Evolutionary conservation across 768 basidiomycete genomes (phyloP), one percentile per base, ranked within the genome.

Genomic region (Leccinellum luteum): DNA sequence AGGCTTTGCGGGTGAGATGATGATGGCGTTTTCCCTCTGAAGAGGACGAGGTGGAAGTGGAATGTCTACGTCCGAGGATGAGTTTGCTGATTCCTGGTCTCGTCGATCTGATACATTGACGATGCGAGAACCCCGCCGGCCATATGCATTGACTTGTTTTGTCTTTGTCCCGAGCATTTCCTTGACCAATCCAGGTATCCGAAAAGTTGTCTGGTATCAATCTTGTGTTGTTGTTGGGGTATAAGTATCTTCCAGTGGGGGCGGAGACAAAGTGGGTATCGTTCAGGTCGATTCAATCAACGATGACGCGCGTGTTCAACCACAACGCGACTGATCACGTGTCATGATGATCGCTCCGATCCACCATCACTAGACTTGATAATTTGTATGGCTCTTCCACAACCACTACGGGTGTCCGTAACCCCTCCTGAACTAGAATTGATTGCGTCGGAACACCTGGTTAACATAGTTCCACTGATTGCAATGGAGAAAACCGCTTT

Each of bases 401-500:
- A 79, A 44, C 75, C 83, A 4, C 77, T 96, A 17, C 81, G 87
- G 56, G 76, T 79, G 4, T 90, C 91, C 0, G 78, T 92, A 32
- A 87, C 87, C 7, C 92, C 94, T 31, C 82, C 85, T 58, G 94
- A 97, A 70, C 83, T 96, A 27, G 93, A 95, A 64, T 85, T 95
- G 54, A 83, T 96, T 54, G 91, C 94, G 1, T 90, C 83, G 19
- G 89, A 97, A 64, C 82, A 92, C 58, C 77, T 88, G 35, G 79
- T 98, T 47, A 90, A 94, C 61, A 90, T 97, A 57, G 81, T 94
- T 2, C 94, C 94, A 1, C 77, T 93, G 27, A 91, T 97, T 60
- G 78, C 89, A 7, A 95, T 96, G 92, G 92, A 94, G 66, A 84
- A 81, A 62, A 94, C 94, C 25, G 87, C 94, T 30, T 89, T 98